phyloP scores from a whole-genome alignment of 1,284 basidiomycete genomes.

The Rhodotorula sp. region DNA sequence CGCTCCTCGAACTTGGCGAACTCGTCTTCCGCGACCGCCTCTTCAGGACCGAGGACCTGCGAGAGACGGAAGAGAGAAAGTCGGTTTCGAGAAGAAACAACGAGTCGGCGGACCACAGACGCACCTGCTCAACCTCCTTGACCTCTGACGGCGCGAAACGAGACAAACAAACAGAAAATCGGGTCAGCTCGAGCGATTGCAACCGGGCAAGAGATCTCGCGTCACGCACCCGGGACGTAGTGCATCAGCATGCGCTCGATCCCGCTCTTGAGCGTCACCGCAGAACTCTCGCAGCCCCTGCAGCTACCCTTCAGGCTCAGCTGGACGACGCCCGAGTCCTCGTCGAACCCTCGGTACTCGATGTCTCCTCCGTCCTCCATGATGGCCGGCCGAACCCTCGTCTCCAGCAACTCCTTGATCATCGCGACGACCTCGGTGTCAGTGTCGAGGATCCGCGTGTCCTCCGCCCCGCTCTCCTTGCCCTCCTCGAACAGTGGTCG shows the following conservation, averaged over 20 bases:
- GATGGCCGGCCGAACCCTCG: constrained; percentile 89
- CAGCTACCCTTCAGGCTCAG: constrained; percentile 96
- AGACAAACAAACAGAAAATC: background rate
- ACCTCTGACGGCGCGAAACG: constrained; percentile 60
- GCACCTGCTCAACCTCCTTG: constrained; percentile 89
- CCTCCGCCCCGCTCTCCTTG: constrained; percentile 73
- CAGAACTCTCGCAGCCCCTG: constrained; percentile 85
- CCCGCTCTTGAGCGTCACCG: constrained; percentile 87
- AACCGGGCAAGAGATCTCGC: background rate
- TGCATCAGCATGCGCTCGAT: constrained; percentile 99
- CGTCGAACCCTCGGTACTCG: constrained; percentile 56
- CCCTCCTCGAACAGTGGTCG: constrained; percentile 71
- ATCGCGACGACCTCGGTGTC: constrained; percentile 98
- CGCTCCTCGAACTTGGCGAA: constrained; percentile 79
- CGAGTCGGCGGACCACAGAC: constrained; percentile 24
- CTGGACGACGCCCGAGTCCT: constrained; percentile 57
- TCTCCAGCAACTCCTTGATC: constrained; percentile 97
- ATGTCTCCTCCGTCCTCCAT: constrained; percentile 85
- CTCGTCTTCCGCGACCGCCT: constrained; percentile 80
- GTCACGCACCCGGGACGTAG: constrained; percentile 64
- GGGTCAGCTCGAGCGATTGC: background rate
- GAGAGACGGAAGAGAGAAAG: background rate
- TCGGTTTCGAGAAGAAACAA: background rate
- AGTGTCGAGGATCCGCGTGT: constrained; percentile 91
- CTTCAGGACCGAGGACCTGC: constrained; percentile 85